Evolutionary conservation across 805 yeast genomes (phyloP), one percentile per base, ranked within the genome.

Genomic region (Myxozyma mucilagina): DNA sequence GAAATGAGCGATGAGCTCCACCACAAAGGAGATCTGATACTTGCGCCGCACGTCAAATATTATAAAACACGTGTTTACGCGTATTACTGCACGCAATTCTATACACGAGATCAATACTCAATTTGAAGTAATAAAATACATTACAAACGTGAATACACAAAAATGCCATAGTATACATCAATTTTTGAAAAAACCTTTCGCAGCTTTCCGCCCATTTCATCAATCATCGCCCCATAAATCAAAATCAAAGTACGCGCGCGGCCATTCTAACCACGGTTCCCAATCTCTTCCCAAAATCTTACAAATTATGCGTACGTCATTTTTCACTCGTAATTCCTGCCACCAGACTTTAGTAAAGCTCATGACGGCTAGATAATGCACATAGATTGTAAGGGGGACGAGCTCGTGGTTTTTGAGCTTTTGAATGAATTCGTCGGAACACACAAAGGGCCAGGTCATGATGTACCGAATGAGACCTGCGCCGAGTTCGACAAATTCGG

Each of bases 361-460:
- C 65, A 63, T 57, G 11, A 63, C 65, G 13, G 67, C 63, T 13
- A 63, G 65, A 32, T 58, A 63, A 48, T 63, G 67, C 52, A 61
- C 67, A 55, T 58, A 63, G 41, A 63, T 54, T 13, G 59, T 57
- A 18, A 63, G 56, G 31, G 67, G 62, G 14, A 63, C 67, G 2
- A 51, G 59, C 42, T 63, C 67, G 44, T 59, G 59, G 42, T 43
- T 49, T 39, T 61, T 61, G 35, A 63, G 60, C 48, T 59, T 61
- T 32, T 47, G 54, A 34, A 61, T 57, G 32, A 63, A 63, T 41
- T 63, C 67, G 53, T 61, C 67, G 32, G 67, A 61, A 39, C 67
- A 63, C 8, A 63, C 61, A 32, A 63, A 63, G 18, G 67, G 67
- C 67, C 67, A 63, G 39, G 67, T 63, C 62, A 63, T 58, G 47